A percentile compares a stretch with the other conserved stretches of the same genome.
phyloP scores from a whole-genome alignment of 257 asterid genomes.

The Solanum raphanifolium region DNA sequence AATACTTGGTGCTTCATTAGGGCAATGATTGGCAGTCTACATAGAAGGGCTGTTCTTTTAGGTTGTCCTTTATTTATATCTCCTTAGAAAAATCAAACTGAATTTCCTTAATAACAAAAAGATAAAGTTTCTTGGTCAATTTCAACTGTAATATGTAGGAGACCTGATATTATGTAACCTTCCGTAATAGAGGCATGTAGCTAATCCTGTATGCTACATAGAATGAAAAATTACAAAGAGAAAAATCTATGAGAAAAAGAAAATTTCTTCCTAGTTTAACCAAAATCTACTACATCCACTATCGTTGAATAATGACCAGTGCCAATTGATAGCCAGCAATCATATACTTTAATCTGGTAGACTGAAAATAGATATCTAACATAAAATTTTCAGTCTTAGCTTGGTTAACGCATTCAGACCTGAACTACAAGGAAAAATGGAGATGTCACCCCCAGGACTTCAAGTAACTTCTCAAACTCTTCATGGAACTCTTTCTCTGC shows the following conservation, averaged over 20 bases:
- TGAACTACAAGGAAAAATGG: constrained; percentile 85
- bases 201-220: not conserved
- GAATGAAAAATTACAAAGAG: not conserved
- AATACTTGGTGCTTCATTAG: not conserved
- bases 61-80: not conserved
- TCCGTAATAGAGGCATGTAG: not conserved
- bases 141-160: not conserved
- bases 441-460: constrained; percentile 51
- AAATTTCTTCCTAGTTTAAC: not conserved
- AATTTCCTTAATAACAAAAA: not conserved
- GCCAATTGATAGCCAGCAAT: not conserved
- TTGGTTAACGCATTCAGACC: constrained; percentile 35
- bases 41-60: not conserved
- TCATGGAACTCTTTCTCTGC: constrained; percentile 95
- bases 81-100: not conserved
- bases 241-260: not conserved
- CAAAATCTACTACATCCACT: not conserved
- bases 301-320: not conserved
- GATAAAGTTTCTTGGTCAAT: not conserved
- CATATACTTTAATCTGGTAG: not conserved
- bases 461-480: constrained; percentile 71
- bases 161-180: not conserved
- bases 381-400: not conserved
- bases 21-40: not conserved
- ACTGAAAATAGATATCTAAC: not conserved